Conservation (phyloP, 2,329 filamentous ascomycete species). For the Ophiosphaerella herpotricha region DNA sequence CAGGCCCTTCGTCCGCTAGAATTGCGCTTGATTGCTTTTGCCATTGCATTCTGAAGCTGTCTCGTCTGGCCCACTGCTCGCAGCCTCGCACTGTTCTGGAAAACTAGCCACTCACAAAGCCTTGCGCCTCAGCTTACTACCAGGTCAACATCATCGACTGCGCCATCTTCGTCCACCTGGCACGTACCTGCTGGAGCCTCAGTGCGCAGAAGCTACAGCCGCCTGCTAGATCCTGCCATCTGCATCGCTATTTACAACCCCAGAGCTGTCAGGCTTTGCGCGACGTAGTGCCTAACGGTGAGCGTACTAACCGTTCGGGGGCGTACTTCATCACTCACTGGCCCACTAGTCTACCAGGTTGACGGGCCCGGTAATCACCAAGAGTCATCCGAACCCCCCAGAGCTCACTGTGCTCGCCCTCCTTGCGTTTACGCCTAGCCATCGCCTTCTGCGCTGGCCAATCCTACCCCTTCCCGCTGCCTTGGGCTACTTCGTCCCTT, state of each 20-base stretch:
- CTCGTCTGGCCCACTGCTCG: constrained; percentile 24
- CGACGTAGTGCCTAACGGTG: constrained; percentile 41
- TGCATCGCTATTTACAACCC: constrained; percentile 24
- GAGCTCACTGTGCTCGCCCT: constrained; percentile 29
- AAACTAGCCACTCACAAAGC: constrained; percentile 22
- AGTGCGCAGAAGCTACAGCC: constrained; percentile 28
- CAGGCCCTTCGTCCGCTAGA: constrained; percentile 24
- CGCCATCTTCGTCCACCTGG: constrained; percentile 33
- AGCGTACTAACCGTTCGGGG: constrained; percentile 33
- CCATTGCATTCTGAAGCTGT: constrained; percentile 26
- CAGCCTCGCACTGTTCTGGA: constrained; percentile 21
- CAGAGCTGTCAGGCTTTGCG: constrained; percentile 37
- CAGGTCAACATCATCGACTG: constrained; percentile 23
- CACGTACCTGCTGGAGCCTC: constrained; percentile 33
- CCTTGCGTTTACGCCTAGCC: constrained; percentile 36
- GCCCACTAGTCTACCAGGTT: constrained; percentile 38
- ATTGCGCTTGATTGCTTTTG: constrained; percentile 26
- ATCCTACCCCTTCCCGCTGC: constrained; percentile 31
- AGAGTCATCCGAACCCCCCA: constrained; percentile 34
- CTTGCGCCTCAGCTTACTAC: constrained; percentile 40
- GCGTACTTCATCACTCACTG: constrained; percentile 36
- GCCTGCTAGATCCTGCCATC: constrained; percentile 20
- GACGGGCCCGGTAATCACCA: constrained; percentile 41
- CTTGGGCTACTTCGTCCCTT: constrained; percentile 29
- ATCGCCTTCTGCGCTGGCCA: constrained; percentile 24